phyloP scores from a whole-genome alignment of 1,284 basidiomycete species.

The Earliella scabrosa region DNA sequence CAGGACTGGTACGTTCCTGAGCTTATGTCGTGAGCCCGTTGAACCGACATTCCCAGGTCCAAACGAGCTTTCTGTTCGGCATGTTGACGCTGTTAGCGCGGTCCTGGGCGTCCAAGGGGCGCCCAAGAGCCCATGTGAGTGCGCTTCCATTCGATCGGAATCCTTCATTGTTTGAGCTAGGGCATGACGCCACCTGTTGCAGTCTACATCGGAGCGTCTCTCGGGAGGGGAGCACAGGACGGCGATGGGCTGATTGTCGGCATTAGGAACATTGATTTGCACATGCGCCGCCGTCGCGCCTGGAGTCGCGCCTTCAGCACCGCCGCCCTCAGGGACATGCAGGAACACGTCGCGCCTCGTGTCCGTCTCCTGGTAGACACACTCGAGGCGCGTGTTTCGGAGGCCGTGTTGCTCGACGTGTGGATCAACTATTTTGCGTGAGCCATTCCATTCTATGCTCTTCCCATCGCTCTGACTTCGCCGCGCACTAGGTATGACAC shows the following conservation, averaged over 20 bases:
- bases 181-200: constrained; percentile 21
- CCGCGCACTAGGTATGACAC: constrained; percentile 21
- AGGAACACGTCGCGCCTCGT: constrained; percentile 22
- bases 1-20: constrained; percentile 28
- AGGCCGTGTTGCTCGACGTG: constrained; percentile 16
- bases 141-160: too few species aligned
- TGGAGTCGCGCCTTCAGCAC: constrained; percentile 32
- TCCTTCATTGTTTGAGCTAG: constrained; percentile 2
- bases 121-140: constrained; percentile 31
- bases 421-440: constrained; percentile 29
- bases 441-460: neutral
- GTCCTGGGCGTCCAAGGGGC: constrained; percentile 28
- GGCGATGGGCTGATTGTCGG: constrained; percentile 20
- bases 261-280: constrained; percentile 16
- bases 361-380: constrained; percentile 24
- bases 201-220: neutral
- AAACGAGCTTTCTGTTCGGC: constrained; percentile 32
- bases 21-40: neutral
- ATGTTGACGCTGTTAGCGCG: constrained; percentile 17
- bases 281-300: constrained; percentile 25
- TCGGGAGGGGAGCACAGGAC: too few species aligned
- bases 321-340: constrained; percentile 28
- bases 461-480: neutral
- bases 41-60: constrained; percentile 25
- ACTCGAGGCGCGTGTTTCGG: constrained; percentile 13